A percentile compares a stretch with the other conserved stretches of the same genome.
phyloP scores from a whole-genome alignment of 1,139 yeast species.

The Suhomyces maxii region DNA sequence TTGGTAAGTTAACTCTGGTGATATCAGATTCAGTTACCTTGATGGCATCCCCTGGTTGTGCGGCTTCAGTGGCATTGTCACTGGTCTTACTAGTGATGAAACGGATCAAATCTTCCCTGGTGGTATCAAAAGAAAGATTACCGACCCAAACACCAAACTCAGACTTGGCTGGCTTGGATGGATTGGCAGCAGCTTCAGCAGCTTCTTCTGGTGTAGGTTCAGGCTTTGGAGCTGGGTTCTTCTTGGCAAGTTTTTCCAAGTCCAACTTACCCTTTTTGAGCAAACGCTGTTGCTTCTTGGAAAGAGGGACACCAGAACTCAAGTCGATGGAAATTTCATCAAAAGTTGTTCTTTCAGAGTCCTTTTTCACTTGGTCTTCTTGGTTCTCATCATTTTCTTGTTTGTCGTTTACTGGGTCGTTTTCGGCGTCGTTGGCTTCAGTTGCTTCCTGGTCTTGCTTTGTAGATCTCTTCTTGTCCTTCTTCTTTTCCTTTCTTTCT shows the following conservation, averaged over 20 bases:
- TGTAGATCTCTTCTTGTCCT: slow-evolving; percentile 19
- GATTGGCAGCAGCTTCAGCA: slow-evolving; percentile 24
- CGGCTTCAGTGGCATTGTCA: slow-evolving; percentile 20
- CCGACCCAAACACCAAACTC: slow-evolving; percentile 92
- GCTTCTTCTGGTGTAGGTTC: slow-evolving; percentile 31
- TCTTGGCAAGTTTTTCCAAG: slow-evolving; percentile 54
- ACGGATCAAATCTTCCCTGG: slow-evolving; percentile 67
- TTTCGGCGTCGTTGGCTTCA: slow-evolving; percentile 9
- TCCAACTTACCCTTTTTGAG: slow-evolving; percentile 77
- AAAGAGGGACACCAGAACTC: slow-evolving; percentile 74
- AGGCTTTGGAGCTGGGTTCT: slow-evolving; percentile 48
- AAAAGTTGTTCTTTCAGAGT: slow-evolving; percentile 5
- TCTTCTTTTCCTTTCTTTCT: slow-evolving; percentile 25
- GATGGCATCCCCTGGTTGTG: slow-evolving; percentile 36
- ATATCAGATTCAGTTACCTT: slow-evolving; percentile 50
- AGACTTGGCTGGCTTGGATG: slow-evolving; percentile 38
- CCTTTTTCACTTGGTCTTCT: slow-evolving; percentile 4
- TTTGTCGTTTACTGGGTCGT: neutral
- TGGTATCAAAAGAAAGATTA: slow-evolving; percentile 82
- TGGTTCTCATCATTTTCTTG: neutral
- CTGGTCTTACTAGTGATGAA: slow-evolving; percentile 64
- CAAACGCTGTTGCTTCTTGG: slow-evolving; percentile 87
- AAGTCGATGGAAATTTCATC: slow-evolving; percentile 83
- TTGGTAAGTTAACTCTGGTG: slow-evolving; percentile 65
- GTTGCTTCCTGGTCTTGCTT: slow-evolving; percentile 5